A percentile compares a stretch with the other conserved stretches of the same genome.
Conservation (phyloP, 768 basidiomycete species). For the Chlorophyllum brunneum region DNA sequence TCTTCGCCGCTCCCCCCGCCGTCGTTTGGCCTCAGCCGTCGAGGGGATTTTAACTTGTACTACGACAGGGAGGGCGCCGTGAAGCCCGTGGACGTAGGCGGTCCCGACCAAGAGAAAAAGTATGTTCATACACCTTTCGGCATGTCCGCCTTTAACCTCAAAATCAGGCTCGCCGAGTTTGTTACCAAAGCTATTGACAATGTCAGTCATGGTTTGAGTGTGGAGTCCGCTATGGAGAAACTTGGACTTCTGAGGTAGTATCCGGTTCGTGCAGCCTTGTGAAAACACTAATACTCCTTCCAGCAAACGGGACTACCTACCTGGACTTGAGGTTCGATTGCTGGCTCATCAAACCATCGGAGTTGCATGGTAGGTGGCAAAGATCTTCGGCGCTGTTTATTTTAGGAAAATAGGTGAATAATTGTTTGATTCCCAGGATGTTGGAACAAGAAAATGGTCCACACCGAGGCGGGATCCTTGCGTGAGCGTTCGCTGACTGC, state of each 20-base stretch:
- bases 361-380: constrained; percentile 53
- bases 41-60: constrained; percentile 39
- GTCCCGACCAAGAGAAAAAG: constrained; percentile 53
- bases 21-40: not conserved
- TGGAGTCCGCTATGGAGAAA: constrained; percentile 47
- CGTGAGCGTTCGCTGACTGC: constrained; percentile 34
- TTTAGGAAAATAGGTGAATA: not conserved
- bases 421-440: constrained; percentile 49
- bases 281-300: not conserved
- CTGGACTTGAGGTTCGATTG: constrained; percentile 66
- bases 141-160: not conserved
- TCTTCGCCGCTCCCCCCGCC: not conserved
- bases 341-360: constrained; percentile 76
- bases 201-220: constrained; percentile 47
- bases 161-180: constrained; percentile 54
- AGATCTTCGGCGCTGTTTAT: not conserved
- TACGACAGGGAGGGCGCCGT: constrained; percentile 50
- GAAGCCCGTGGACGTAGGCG: constrained; percentile 51
- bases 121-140: constrained; percentile 17
- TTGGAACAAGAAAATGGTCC: constrained; percentile 50
- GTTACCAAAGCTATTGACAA: constrained; percentile 59
- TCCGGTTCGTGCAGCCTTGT: not conserved
- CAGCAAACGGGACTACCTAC: constrained; percentile 53
- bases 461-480: constrained; percentile 62
- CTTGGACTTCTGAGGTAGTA: constrained; percentile 47